phyloP scores from a whole-genome alignment of 164 flowering plant genomes.

The Vitis rupestris region DNA sequence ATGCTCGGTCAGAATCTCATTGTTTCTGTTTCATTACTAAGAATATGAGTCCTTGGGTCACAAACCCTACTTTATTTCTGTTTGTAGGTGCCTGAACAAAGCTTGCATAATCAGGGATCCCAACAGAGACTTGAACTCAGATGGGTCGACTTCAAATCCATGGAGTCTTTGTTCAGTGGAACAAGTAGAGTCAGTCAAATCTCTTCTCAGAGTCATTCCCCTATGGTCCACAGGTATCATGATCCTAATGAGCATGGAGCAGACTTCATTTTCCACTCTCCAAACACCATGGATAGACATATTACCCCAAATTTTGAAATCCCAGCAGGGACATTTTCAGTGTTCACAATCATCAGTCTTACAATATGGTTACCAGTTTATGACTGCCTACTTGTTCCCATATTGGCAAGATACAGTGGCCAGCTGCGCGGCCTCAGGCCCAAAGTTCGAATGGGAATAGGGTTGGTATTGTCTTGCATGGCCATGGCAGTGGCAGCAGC shows the following conservation, averaged over 20 bases:
- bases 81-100: slow-evolving; percentile 39
- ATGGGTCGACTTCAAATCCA: slow-evolving; percentile 15
- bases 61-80: too few species aligned
- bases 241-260: slow-evolving; percentile 9
- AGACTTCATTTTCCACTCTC: slow-evolving; percentile 31
- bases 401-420: slow-evolving; percentile 30
- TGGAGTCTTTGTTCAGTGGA: slow-evolving; percentile 36
- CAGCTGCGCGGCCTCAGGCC: slow-evolving; percentile 22
- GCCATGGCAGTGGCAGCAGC: slow-evolving; percentile 27
- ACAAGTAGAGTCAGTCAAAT: slow-evolving; percentile 39
- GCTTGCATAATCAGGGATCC: slow-evolving; percentile 38
- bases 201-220: slow-evolving; percentile 10
- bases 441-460: slow-evolving; percentile 51
- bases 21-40: too few species aligned
- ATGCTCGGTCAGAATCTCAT: too few species aligned
- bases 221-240: slow-evolving; percentile 10
- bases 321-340: slow-evolving; percentile 51
- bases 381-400: slow-evolving; percentile 40
- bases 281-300: slow-evolving; percentile 57
- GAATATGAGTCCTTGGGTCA: too few species aligned
- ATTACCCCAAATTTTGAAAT: slow-evolving; percentile 41
- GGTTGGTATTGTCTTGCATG: slow-evolving; percentile 27
- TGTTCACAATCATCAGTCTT: slow-evolving; percentile 27
- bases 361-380: slow-evolving; percentile 45
- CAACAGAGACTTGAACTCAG: slow-evolving; percentile 11